Evolutionary conservation across 2,329 filamentous ascomycete genomes (phyloP).

Genomic region (Arachnopeziza araneosa): DNA sequence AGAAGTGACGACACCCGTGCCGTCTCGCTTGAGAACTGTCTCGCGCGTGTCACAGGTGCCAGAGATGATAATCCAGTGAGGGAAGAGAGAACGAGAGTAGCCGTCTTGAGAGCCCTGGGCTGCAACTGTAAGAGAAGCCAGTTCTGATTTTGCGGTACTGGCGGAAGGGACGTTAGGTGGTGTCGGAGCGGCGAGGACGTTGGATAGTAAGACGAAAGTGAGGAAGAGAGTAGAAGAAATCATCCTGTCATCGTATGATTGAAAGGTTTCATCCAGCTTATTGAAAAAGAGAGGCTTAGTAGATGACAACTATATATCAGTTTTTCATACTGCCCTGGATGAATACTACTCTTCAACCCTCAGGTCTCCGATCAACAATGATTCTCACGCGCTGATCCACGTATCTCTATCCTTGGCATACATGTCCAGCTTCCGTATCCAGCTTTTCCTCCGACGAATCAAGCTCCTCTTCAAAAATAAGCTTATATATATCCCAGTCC

Average conservation of each 20-base stretch:
- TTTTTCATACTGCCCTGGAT: neutral
- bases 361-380: neutral
- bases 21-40: constrained; percentile 68
- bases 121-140: constrained; percentile 53
- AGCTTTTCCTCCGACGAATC: constrained; percentile 7
- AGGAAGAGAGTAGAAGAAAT: constrained; percentile 7
- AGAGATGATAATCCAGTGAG: constrained; percentile 43
- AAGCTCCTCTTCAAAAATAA: neutral
- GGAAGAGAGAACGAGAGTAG: constrained; percentile 48
- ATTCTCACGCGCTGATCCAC: neutral
- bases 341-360: neutral
- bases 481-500: neutral
- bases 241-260: constrained; percentile 11
- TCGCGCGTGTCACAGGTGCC: constrained; percentile 70
- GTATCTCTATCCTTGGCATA: constrained; percentile 1
- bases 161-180: constrained; percentile 59
- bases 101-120: constrained; percentile 46
- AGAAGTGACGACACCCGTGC: constrained; percentile 53
- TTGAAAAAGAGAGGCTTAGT: neutral
- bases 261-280: neutral
- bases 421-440: constrained; percentile 7
- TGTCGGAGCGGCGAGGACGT: constrained; percentile 25
- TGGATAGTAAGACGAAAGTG: constrained; percentile 3
- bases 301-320: neutral
- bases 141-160: constrained; percentile 49